These are phyloP conservation scores for Hibiscus trionum DNA, from an alignment of 345 rosid species.

Conservation along the genomic window DNA sequence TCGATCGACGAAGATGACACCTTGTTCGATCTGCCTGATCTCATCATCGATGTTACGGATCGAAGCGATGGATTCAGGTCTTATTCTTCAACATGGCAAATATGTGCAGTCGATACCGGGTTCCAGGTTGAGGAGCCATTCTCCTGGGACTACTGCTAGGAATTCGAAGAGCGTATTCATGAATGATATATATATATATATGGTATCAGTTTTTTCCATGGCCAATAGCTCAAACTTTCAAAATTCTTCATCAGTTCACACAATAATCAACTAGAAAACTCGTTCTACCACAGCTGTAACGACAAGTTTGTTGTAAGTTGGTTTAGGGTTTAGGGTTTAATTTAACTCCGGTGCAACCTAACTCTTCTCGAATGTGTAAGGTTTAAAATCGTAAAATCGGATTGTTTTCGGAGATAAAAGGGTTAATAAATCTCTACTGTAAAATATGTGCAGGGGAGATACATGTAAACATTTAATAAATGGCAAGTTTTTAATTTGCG, in stretches of 20 bases:
- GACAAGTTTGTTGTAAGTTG: too few relatives aligned
- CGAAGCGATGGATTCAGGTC: constrained; percentile 36
- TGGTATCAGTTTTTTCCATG: too few relatives aligned
- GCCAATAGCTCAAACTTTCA: neutral
- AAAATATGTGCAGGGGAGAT: neutral
- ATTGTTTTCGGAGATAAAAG: too few relatives aligned
- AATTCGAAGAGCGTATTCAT: neutral
- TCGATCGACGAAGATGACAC: constrained; percentile 44
- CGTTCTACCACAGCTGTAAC: neutral
- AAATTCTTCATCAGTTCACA: neutral
- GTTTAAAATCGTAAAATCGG: too few relatives aligned
- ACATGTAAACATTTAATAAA: neutral
- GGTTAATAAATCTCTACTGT: neutral
- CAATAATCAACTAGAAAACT: neutral
- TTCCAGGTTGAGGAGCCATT: constrained; percentile 61
- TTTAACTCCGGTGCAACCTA: too few relatives aligned
- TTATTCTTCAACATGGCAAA: constrained; percentile 58
- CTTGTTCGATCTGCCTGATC: constrained; percentile 86
- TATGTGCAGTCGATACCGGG: constrained; percentile 51
- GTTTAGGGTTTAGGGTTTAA: too few relatives aligned
- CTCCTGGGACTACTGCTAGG: constrained; percentile 33
- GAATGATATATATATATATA: too few relatives aligned
- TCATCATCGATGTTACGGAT: constrained; percentile 31
- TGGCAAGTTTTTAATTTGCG: neutral
- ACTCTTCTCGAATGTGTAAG: too few relatives aligned